Conservation (phyloP, 257 asterid genomes). For the Jasminum sambac region DNA sequence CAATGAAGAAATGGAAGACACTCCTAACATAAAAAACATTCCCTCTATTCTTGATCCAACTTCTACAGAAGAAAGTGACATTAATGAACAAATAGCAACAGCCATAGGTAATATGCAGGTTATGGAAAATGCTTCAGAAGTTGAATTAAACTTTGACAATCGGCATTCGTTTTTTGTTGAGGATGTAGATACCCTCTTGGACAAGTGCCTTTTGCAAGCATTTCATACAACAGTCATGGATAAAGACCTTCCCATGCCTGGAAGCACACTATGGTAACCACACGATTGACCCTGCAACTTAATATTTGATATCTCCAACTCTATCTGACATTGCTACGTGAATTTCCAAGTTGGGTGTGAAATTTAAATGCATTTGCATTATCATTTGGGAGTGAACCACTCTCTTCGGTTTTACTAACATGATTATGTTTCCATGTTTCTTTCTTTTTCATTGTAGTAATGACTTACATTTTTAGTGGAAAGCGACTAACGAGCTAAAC, state of each 20-base stretch:
- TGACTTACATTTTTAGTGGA: background rate
- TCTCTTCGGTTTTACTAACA: constrained; percentile 10
- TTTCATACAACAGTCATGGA: constrained; percentile 73
- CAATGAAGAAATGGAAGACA: constrained; percentile 38
- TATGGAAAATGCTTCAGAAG: constrained; percentile 40
- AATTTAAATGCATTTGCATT: background rate
- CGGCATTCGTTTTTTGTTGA: constrained; percentile 56
- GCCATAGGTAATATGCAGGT: constrained; percentile 56
- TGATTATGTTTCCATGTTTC: constrained; percentile 8
- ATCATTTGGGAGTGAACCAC: background rate
- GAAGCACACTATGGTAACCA: constrained; percentile 81
- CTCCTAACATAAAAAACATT: constrained; percentile 35
- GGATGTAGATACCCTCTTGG: constrained; percentile 72
- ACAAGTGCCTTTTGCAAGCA: constrained; percentile 92
- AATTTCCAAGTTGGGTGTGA: constrained; percentile 13
- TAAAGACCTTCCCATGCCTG: constrained; percentile 90
- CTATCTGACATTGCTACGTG: constrained; percentile 16
- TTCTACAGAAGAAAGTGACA: constrained; percentile 39
- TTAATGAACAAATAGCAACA: constrained; percentile 45
- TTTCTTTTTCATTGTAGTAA: constrained; percentile 10
- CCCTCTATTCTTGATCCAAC: constrained; percentile 34
- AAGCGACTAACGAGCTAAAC: background rate
- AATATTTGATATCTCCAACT: background rate
- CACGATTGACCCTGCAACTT: constrained; percentile 1
- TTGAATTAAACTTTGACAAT: constrained; percentile 47